phyloP scores from a whole-genome alignment of 768 basidiomycete species.

The Trametes coccinea region DNA sequence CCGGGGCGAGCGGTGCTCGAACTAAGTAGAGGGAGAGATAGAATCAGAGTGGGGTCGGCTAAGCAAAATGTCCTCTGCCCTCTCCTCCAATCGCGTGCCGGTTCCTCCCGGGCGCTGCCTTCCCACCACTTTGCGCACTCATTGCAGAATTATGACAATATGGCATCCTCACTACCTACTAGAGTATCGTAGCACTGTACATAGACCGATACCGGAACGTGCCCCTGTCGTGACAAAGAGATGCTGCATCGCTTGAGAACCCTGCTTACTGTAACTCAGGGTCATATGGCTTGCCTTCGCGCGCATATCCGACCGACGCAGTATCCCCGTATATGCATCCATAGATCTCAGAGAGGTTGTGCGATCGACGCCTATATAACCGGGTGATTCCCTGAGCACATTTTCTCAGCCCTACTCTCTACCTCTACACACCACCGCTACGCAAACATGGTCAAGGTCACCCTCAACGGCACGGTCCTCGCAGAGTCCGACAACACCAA shows the following conservation, averaged over 20 bases:
- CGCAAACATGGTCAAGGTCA: constrained; percentile 48
- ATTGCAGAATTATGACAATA: not conserved
- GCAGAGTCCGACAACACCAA: constrained; percentile 59
- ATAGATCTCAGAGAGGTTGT: not conserved
- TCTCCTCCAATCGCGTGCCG: constrained; percentile 5
- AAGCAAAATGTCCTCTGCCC: not conserved
- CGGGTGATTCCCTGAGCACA: not conserved
- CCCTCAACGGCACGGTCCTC: constrained; percentile 49
- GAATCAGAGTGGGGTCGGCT: not conserved
- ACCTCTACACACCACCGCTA: not conserved
- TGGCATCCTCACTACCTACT: not conserved
- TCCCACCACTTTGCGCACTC: not conserved
- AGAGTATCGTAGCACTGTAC: too few species aligned
- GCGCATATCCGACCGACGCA: not conserved
- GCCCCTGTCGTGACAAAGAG: not conserved
- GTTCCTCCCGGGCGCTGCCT: constrained; percentile 13
- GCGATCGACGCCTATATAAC: constrained; percentile 9
- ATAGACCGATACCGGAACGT: not conserved
- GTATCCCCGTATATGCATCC: not conserved
- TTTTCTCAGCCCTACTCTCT: not conserved
- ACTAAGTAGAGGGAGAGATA: not conserved
- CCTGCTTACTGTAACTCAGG: too few species aligned
- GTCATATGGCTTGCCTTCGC: not conserved
- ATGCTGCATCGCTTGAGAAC: too few species aligned
- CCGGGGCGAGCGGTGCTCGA: not conserved